Base-by-base conservation (phyloP, 2,329 filamentous ascomycete species). In the Helotiales sp. region DNA sequence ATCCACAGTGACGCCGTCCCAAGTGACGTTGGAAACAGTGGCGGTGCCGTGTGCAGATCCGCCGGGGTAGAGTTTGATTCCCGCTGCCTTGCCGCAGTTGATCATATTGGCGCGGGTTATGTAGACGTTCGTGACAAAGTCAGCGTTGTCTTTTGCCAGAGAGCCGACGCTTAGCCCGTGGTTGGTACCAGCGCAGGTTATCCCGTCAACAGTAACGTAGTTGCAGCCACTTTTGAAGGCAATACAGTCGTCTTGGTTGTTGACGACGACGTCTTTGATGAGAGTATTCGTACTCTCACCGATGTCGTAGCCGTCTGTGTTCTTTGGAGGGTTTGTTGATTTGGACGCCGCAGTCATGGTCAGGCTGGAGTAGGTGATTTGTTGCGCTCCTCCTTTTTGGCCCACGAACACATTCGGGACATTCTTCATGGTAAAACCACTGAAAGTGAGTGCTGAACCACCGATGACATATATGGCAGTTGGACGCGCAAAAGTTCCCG, bases 241-340 rank as follows among this genome's bases (percentile, higher is more conserved):
- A 13, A 84, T 71, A 63, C 81, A 85, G 66, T 84, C 82, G 54
- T 85, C 81, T 69, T 84, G 81, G 70, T 84, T 84, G 66, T 77
- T 75, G 55, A 84, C 73, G 50, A 70, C 75, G 27, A 79, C 77
- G 36, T 77, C 76, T 53, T 71, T 74, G 66, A 85, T 80, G 49
- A 73, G 77, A 27, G 83, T 72, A 40, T 75, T 74, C n/a, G 70
- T 73, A 9, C 22, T 27, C 31, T 22, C 22, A 19, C 46, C 46
- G 29, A 49, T 49, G 25, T 49, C 46, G n/a, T n/a, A 49, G 6
- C 73, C 79, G 57, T 84, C 81, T 2, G 81, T 84, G 71, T 84
- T 84, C 62, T 78, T 74, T 73, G 78, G 64, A 0, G 58, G 55
- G 25, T 75, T 75, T 25, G 58, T 57, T 5, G 72, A 77, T 10